These are phyloP conservation scores for Rhodotorula sp. DNA, from an alignment of 1,284 basidiomycete species.

Conservation along the genomic window DNA sequence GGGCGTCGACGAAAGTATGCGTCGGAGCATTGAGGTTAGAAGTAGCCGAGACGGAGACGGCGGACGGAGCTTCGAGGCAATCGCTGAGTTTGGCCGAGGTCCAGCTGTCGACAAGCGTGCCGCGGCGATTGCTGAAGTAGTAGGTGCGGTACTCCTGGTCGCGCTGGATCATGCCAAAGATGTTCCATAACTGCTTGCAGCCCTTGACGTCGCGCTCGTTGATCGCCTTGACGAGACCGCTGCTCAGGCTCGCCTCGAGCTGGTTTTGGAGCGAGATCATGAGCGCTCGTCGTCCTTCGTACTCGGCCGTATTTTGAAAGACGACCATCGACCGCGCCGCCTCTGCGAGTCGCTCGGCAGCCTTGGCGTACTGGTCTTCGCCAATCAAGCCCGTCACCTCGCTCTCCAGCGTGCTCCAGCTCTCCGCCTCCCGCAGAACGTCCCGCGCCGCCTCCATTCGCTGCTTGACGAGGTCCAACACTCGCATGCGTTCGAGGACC, in stretches of 20 bases:
- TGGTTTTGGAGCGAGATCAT: slow-evolving; percentile 90
- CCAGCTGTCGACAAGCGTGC: slow-evolving; percentile 67
- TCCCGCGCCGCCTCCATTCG: slow-evolving; percentile 82
- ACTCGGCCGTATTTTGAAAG: slow-evolving; percentile 81
- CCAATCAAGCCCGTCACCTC: slow-evolving; percentile 78
- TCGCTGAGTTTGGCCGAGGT: slow-evolving; percentile 46
- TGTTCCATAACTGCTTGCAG: slow-evolving; percentile 74
- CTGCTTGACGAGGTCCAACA: slow-evolving; percentile 75
- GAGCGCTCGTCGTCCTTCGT: slow-evolving; percentile 74
- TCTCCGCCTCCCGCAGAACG: slow-evolving; percentile 84
- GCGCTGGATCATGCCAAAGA: slow-evolving; percentile 84
- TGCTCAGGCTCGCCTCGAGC: slow-evolving; percentile 81
- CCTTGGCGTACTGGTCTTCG: slow-evolving; percentile 70
- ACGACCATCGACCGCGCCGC: slow-evolving; percentile 81
- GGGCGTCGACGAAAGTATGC: slow-evolving; percentile 61
- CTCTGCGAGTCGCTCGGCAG: slow-evolving; percentile 80
- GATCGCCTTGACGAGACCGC: slow-evolving; percentile 78
- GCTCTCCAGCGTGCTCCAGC: slow-evolving; percentile 87
- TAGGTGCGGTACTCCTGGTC: slow-evolving; percentile 87
- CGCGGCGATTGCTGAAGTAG: slow-evolving; percentile 78
- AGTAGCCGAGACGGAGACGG: background rate
- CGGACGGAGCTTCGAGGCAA: slow-evolving; percentile 10
- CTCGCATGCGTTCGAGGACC: slow-evolving; percentile 67
- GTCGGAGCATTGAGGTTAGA: slow-evolving; percentile 54
- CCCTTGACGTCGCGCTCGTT: slow-evolving; percentile 66